phyloP scores from a whole-genome alignment of 2,329 filamentous ascomycete genomes.

The Monosporascus sp. region DNA sequence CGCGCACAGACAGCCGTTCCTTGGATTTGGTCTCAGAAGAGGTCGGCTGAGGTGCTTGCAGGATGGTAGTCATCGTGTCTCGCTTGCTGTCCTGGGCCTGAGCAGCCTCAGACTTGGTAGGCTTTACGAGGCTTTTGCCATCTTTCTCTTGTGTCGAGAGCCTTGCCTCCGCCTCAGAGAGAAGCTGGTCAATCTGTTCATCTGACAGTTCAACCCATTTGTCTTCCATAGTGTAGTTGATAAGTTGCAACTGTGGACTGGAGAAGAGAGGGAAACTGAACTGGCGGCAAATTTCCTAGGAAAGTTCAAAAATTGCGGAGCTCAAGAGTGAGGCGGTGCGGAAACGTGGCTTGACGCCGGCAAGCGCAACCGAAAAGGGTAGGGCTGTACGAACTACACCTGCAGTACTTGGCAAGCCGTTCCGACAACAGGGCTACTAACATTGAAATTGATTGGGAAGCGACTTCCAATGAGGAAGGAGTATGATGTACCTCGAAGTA shows the following conservation, averaged over 20 bases:
- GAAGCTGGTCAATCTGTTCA: conserved; percentile 56
- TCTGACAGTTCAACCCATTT: conserved; percentile 47
- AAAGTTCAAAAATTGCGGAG: no score
- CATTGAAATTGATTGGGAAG: no score
- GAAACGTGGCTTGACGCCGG: background rate
- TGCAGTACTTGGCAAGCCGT: no score
- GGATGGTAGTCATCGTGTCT: background rate
- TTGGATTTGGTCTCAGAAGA: conserved; percentile 6
- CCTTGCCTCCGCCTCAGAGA: conserved; percentile 57
- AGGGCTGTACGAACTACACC: background rate
- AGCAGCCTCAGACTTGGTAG: conserved; percentile 26
- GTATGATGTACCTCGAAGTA: background rate
- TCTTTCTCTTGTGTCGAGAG: conserved; percentile 29
- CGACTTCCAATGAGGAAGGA: background rate
- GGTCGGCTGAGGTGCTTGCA: background rate
- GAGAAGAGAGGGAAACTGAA: background rate
- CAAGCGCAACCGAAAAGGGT: background rate
- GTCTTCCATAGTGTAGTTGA: conserved; percentile 19
- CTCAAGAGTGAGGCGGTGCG: no score
- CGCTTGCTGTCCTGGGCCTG: conserved; percentile 6
- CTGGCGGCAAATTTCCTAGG: background rate
- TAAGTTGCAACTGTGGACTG: background rate
- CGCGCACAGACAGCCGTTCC: conserved; percentile 20
- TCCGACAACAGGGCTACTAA: no score
- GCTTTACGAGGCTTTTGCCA: conserved; percentile 20